Evolutionary conservation across 1,284 basidiomycete species (phyloP), one percentile per base, ranked within the genome.

Genomic region (Meripilus lineatus): DNA sequence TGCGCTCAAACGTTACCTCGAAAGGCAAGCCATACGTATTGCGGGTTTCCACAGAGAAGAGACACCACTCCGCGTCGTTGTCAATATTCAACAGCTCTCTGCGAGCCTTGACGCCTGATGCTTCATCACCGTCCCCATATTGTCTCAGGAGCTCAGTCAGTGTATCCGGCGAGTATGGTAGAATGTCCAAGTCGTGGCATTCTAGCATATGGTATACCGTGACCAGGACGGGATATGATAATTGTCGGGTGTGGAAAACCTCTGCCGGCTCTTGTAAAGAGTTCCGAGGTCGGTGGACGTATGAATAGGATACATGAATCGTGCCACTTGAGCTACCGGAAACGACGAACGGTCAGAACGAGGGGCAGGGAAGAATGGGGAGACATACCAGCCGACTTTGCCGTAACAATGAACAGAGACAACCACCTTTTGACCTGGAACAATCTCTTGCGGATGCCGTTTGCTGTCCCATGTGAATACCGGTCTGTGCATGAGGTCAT

Each of bases 181-280:
- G 66, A 45, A 95, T 70, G 52, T 89, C 84, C 77, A 96, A 83
- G 25, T 74, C 73, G 48, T 84, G 76, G 56, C 86, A 90, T 58
- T 93, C 89, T 32, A 97, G 75, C 68, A 93, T 93, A 50, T 91
- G 88, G 58, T 94, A 94, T 2, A 98, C 93, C 0, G 91, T 94
- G 46, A 96, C 84, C 53, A 89, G 74, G 47, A 98, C 74, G 5
- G 90, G 86, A 58, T 92, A 88, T 13, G 84, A 79, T 42, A 96
- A 64, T 50, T 88, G 87, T 21, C 94, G 82, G 8, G 89, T 83
- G 62, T 91, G 79, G 64, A 97, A 94, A 45, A 74, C 67, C 15
- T 75, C 67, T 2, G 68, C 59, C 1, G 67, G 58, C 14, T 65
- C 55, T 40, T 59, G 55, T 20, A 66, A 53, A 30, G 52, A 58